A percentile compares a stretch with the other conserved stretches of the same genome.
phyloP scores from a whole-genome alignment of 2,329 filamentous ascomycete species.

The Ophiocordyceps camponoti-saundersi region DNA sequence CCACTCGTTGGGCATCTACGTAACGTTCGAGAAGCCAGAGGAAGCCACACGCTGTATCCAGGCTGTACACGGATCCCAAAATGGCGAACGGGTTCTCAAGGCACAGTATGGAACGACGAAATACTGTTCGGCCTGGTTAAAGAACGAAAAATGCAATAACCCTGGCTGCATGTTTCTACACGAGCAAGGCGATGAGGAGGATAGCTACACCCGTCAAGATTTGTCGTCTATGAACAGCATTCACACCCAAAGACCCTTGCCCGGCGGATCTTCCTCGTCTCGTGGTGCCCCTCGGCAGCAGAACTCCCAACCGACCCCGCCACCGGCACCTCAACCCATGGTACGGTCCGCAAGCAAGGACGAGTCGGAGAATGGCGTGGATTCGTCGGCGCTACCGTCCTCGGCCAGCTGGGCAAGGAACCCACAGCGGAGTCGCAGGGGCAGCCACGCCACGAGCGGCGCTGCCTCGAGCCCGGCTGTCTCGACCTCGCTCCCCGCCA shows the following conservation, averaged over 20 bases:
- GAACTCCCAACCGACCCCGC: constrained; percentile 17
- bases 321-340: constrained; percentile 44
- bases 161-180: constrained; percentile 96
- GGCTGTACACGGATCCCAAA: constrained; percentile 81
- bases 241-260: constrained; percentile 55
- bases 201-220: constrained; percentile 90
- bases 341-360: constrained; percentile 64
- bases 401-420: constrained; percentile 84
- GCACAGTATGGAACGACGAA: constrained; percentile 81
- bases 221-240: constrained; percentile 88
- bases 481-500: constrained; percentile 38
- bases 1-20: constrained; percentile 88
- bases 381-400: constrained; percentile 79
- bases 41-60: constrained; percentile 82
- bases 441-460: constrained; percentile 66
- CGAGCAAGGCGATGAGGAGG: constrained; percentile 93
- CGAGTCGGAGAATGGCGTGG: constrained; percentile 50
- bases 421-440: constrained; percentile 48
- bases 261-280: constrained; percentile 29
- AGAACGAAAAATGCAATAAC: constrained; percentile 88
- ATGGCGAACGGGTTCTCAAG: constrained; percentile 72
- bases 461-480: constrained; percentile 69
- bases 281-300: constrained; percentile 37
- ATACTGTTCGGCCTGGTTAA: constrained; percentile 92
- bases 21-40: constrained; percentile 87